phyloP scores from a whole-genome alignment of 2,329 filamentous ascomycete genomes.

The Elsinoe arachidis region DNA sequence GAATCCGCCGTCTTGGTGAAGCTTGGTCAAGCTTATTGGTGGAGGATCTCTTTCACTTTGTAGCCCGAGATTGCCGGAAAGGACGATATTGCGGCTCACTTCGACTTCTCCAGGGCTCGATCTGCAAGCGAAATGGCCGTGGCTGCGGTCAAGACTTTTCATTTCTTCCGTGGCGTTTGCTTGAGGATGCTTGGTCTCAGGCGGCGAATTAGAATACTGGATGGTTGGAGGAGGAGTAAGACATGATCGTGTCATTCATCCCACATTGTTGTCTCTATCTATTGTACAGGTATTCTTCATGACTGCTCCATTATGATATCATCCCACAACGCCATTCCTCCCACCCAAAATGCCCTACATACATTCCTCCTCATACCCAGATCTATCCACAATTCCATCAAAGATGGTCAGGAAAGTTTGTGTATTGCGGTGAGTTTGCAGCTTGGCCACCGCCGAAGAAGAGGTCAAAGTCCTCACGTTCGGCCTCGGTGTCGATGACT shows the following conservation, averaged over 20 bases:
- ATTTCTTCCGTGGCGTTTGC: slow-evolving; percentile 8
- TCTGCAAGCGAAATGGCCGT: slow-evolving; percentile 10
- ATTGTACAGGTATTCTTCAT: neutral
- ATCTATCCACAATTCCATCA: neutral
- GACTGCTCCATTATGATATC: no score
- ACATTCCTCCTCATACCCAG: neutral
- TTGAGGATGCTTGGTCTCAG: slow-evolving; percentile 1
- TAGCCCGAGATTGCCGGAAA: slow-evolving; percentile 3
- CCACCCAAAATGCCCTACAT: neutral
- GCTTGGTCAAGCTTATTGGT: slow-evolving; percentile 7
- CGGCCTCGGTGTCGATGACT: neutral
- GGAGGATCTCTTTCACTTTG: slow-evolving; percentile 1
- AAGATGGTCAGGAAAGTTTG: neutral
- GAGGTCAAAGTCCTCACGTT: slow-evolving; percentile 1
- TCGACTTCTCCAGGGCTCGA: neutral
- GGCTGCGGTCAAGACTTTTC: neutral
- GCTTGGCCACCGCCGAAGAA: neutral
- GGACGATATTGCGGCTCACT: slow-evolving; percentile 1
- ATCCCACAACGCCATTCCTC: neutral
- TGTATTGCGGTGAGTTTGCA: neutral
- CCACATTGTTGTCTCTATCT: neutral
- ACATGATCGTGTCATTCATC: neutral
- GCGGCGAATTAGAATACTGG: no score
- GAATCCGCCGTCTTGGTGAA: slow-evolving; percentile 6
- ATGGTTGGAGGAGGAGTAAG: no score